These are phyloP conservation scores for Diplotaxis tenuifolia DNA, from an alignment of 345 rosid genomes.

Conservation along the genomic window DNA sequence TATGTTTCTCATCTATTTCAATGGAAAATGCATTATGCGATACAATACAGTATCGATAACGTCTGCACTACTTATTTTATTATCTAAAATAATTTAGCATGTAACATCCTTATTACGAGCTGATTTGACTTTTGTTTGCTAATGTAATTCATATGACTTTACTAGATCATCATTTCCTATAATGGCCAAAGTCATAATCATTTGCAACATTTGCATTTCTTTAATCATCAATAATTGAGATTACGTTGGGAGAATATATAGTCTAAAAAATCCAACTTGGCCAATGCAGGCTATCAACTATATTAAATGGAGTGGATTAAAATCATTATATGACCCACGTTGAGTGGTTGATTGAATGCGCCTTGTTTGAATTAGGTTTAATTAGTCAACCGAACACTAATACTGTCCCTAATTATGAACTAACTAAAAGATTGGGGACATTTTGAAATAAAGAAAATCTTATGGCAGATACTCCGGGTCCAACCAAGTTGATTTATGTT, in stretches of 20 bases:
- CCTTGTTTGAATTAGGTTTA: constrained; percentile 22
- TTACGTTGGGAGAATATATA: constrained; percentile 10
- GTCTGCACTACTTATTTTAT: not conserved
- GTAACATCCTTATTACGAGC: not conserved
- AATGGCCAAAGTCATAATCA: constrained; percentile 23
- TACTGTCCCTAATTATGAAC: constrained; percentile 31
- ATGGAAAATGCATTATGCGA: not conserved
- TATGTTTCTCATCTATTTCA: not conserved
- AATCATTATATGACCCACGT: constrained; percentile 18
- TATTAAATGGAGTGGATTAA: constrained; percentile 10
- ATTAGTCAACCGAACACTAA: constrained; percentile 31
- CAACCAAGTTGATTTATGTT: constrained; percentile 31
- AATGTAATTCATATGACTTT: constrained; percentile 21
- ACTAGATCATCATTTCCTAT: constrained; percentile 24
- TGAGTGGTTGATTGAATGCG: constrained; percentile 30
- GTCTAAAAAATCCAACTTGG: constrained; percentile 29
- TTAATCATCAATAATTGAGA: constrained; percentile 16
- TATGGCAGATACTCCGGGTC: constrained; percentile 26
- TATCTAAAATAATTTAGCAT: not conserved
- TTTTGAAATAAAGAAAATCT: constrained; percentile 19
- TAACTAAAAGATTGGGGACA: constrained; percentile 20
- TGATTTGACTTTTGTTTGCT: constrained; percentile 15
- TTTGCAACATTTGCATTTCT: constrained; percentile 14
- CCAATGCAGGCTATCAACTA: constrained; percentile 11
- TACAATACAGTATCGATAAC: not conserved